Base-by-base conservation (phyloP, 116 monocot genomes). In the Iris pallida region DNA sequence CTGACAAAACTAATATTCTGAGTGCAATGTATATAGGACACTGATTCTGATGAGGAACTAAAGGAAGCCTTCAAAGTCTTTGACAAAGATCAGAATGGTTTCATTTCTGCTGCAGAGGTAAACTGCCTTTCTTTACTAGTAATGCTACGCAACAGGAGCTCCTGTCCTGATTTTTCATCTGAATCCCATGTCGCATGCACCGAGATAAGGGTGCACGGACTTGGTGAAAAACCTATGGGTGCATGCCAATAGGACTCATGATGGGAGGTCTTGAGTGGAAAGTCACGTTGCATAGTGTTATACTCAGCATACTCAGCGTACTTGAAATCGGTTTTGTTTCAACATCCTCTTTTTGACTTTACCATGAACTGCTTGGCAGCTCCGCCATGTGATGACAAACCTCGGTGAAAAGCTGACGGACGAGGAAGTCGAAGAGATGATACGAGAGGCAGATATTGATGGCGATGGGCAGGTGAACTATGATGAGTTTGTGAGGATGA, bases 101-200 rank as follows among this genome's bases (percentile, higher is more conserved):
- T 63, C 63, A 72, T 72, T 53, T 72, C 72, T 63, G 72, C 72
- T 45, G 72, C 63, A 8, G 72, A 72, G 62, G 72, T 72, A 72
- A 63, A 8, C 6, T 55, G 8, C 44, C 4, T 20, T 6, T 18
- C n/a, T 41, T 40, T 8, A 20, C 40, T 58, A 30, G 30, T 30
- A 30, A 30, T 30, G 30, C 30, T 30, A 30, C 3, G 30, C 30
- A 30, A 30, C 30, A 30, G 30, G 30, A 30, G 3, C 30, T 30
- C 30, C 30, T 30, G 30, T 30, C 30, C 30, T 30, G 30, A 30
- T 30, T 30, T 30, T 30, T 30, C 30, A 30, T 30, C 30, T 30
- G 30, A 30, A 30, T 30, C 30, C 30, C 30, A 30, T 30, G 30
- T 30, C 30, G 30, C 30, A 30, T 30, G 30, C 30, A 30, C 30